A percentile compares a stretch with the other conserved stretches of the same genome.
Conservation (phyloP, 345 rosid genomes). For the Euphorbia lathyris region DNA sequence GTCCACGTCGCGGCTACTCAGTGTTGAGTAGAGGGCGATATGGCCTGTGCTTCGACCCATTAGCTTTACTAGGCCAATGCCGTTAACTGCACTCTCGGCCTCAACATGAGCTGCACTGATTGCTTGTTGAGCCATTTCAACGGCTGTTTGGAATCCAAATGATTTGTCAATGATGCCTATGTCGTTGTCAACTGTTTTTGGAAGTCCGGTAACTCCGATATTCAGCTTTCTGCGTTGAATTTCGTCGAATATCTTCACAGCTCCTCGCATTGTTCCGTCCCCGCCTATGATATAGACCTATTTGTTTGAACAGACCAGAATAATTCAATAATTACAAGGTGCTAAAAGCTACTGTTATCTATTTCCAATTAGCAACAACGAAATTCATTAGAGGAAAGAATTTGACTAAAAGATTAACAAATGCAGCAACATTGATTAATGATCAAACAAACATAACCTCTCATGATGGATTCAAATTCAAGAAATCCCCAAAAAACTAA, state of each 20-base stretch:
- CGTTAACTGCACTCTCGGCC: constrained; percentile 92
- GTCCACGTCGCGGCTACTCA: constrained; percentile 93
- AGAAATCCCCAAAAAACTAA: too few species aligned
- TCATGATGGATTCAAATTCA: too few species aligned
- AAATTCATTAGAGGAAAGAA: too few species aligned
- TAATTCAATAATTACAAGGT: not conserved
- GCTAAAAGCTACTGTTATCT: not conserved
- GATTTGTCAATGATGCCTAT: constrained; percentile 81
- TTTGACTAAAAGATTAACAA: too few species aligned
- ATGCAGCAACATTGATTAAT: too few species aligned
- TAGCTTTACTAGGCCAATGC: constrained; percentile 79
- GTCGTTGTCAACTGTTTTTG: constrained; percentile 87
- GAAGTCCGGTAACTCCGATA: constrained; percentile 61
- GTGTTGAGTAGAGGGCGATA: constrained; percentile 78
- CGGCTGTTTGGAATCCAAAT: constrained; percentile 93
- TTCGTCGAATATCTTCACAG: constrained; percentile 63
- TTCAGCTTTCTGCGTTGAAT: constrained; percentile 42
- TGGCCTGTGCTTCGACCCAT: constrained; percentile 97
- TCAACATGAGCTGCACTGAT: constrained; percentile 83
- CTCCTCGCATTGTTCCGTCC: constrained; percentile 87
- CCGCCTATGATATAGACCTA: constrained; percentile 83
- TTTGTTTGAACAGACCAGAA: constrained; percentile 1
- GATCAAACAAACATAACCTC: too few species aligned
- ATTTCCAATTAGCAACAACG: too few species aligned
- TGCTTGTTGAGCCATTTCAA: constrained; percentile 87